Evolutionary conservation across 177 flowering plant genomes (phyloP).

Genomic region (Vitis hybrid): DNA sequence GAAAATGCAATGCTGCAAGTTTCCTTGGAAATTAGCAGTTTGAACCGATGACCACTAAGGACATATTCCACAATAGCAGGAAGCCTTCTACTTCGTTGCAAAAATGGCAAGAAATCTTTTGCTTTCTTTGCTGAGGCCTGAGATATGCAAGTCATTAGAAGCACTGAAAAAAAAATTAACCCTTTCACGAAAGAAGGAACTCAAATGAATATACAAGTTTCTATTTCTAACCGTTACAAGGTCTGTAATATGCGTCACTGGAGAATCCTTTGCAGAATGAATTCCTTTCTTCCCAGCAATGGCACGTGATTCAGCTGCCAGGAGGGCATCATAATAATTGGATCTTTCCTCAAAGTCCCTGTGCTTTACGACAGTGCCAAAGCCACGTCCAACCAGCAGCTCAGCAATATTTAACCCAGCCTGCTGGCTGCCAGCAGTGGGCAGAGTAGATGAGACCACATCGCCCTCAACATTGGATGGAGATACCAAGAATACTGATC

Average conservation of each 20-base stretch:
- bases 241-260: slow-evolving; percentile 80
- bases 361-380: slow-evolving; percentile 80
- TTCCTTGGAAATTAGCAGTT: slow-evolving; percentile 85
- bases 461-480: slow-evolving; percentile 60
- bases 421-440: slow-evolving; percentile 45
- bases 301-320: slow-evolving; percentile 91
- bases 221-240: slow-evolving; percentile 55
- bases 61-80: slow-evolving; percentile 96
- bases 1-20: slow-evolving; percentile 96
- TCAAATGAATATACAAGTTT: neutral
- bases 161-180: neutral
- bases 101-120: slow-evolving; percentile 83
- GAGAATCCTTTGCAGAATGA: slow-evolving; percentile 83
- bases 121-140: slow-evolving; percentile 86
- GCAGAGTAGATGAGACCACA: slow-evolving; percentile 41
- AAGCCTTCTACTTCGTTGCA: slow-evolving; percentile 74
- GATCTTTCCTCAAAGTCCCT: slow-evolving; percentile 97
- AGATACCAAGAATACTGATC: slow-evolving; percentile 75
- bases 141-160: slow-evolving; percentile 6
- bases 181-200: neutral
- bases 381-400: slow-evolving; percentile 77
- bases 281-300: slow-evolving; percentile 76
- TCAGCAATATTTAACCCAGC: slow-evolving; percentile 77
- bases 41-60: slow-evolving; percentile 95
- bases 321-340: slow-evolving; percentile 83